Conservation (phyloP, 495 filamentous ascomycete species). For the Aspergillus heteromorphus region DNA sequence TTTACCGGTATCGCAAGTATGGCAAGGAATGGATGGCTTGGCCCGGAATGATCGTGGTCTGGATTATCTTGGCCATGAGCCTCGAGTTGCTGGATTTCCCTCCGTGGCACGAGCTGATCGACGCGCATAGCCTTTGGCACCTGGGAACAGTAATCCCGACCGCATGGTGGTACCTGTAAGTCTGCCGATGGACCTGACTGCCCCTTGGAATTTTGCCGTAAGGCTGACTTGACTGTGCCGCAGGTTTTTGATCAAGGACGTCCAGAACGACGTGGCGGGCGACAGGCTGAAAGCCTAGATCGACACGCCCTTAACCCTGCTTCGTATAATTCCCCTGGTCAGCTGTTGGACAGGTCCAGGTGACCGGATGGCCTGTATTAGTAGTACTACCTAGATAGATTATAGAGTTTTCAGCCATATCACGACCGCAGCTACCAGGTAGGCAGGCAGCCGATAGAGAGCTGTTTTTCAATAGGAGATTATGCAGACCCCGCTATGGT, state of each 20-base stretch:
- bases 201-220: not conserved
- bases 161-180: conserved; percentile 93
- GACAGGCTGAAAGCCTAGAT: conserved; percentile 46
- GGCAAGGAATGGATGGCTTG: conserved; percentile 73
- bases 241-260: conserved; percentile 75
- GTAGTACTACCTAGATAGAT: conserved; percentile 2
- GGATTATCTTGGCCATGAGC: conserved; percentile 91
- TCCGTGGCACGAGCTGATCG: conserved; percentile 72
- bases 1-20: conserved; percentile 62
- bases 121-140: conserved; percentile 97
- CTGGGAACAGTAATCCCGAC: conserved; percentile 84
- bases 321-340: not conserved
- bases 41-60: conserved; percentile 89
- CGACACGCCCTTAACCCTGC: not conserved
- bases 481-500: too few species aligned
- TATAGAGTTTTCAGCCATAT: not conserved
- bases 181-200: conserved; percentile 12
- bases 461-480: too few species aligned
- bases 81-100: conserved; percentile 92
- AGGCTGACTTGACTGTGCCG: conserved; percentile 4
- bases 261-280: conserved; percentile 64
- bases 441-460: not conserved
- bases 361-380: conserved; percentile 8
- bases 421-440: not conserved
- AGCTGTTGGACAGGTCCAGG: conserved; percentile 12